These are phyloP conservation scores for Periconia sp. DNA, from an alignment of 2,329 filamentous ascomycete genomes.

Conservation along the genomic window DNA sequence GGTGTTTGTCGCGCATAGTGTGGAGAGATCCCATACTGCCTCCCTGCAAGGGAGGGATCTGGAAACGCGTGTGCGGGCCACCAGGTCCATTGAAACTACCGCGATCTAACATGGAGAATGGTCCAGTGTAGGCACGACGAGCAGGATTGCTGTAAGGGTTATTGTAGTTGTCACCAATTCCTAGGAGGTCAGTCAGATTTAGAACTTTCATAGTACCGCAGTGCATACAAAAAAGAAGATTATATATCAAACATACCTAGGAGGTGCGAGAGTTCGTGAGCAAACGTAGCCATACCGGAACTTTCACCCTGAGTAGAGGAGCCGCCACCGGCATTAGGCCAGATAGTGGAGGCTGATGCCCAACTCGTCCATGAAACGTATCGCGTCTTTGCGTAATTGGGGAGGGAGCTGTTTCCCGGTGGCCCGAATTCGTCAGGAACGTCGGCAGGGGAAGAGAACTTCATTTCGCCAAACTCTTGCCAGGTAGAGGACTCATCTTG, in stretches of 20 bases:
- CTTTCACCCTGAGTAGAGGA: constrained; percentile 58
- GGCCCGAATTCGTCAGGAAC: constrained; percentile 55
- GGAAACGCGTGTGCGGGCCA: constrained; percentile 56
- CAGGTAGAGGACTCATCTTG: constrained; percentile 59
- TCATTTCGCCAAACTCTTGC: constrained; percentile 61
- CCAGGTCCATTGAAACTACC: constrained; percentile 58
- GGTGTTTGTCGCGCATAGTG: constrained; percentile 56
- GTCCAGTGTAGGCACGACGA: constrained; percentile 54
- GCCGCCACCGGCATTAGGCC: constrained; percentile 57
- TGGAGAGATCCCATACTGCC: constrained; percentile 55
- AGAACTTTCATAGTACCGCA: too few relatives aligned
- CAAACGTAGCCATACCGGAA: constrained; percentile 56
- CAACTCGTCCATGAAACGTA: constrained; percentile 59
- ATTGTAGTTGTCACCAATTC: constrained; percentile 59
- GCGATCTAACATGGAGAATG: constrained; percentile 56
- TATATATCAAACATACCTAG: constrained; percentile 36
- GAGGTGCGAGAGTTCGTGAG: constrained; percentile 57
- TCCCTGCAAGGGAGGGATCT: constrained; percentile 54
- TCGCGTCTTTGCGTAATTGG: constrained; percentile 53
- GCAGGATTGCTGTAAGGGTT: constrained; percentile 53
- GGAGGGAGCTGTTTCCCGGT: constrained; percentile 44
- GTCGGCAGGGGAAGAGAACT: constrained; percentile 51
- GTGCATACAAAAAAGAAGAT: too few relatives aligned
- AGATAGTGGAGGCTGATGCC: constrained; percentile 54
- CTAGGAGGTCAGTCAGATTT: too few relatives aligned